Base-by-base conservation (phyloP, 1,284 basidiomycete species). In the Phaffia rhodozyma region DNA sequence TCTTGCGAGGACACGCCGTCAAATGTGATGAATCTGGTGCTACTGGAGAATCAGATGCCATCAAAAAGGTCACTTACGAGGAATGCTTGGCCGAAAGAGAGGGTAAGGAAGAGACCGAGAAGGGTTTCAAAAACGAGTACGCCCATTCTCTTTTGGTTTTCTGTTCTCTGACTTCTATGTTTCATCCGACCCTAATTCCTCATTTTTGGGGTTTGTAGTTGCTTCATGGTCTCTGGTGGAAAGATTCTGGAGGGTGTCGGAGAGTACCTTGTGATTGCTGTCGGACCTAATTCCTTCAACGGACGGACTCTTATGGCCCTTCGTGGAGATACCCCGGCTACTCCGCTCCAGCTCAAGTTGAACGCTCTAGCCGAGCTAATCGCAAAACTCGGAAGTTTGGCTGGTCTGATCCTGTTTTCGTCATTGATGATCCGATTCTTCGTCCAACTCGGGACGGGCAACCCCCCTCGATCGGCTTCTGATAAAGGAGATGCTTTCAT, bases 211-310 rank as follows among this genome's bases (percentile, higher is more conserved):
- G 2, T 43, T 16, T 43, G 5, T 11, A 43, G 38, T 73, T 97
- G 91, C 75, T 97, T 97, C 76, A 74, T 98, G 67, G 80, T 98
- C 70, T 91, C 87, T 43, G 94, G 94, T n/a, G 85, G 85, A 71
- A 97, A 93, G 76, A 89, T 98, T 55, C 78, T 93, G 48, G 96
- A 98, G 76, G 96, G 96, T 66, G 87, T 96, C 51, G 96, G 94
- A 27, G 82, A 81, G 69, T 98, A 97, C 72, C 85, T 97, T 60
- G 85, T 97, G 67, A 88, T 92, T 64, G 86, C 91, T 9, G 90
- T 98, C 62, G 94, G 96, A 30, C 83, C 83, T 13, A 89, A 86
- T 77, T 90, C 86, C 69, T 97, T 97, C 79, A 91, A 97, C 74
- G 94, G 94, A 62, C 85, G 91, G 58, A 91, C 94, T 72, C 90